Evolutionary conservation across 345 rosid species (phyloP).

Genomic region (Acer campestre): DNA sequence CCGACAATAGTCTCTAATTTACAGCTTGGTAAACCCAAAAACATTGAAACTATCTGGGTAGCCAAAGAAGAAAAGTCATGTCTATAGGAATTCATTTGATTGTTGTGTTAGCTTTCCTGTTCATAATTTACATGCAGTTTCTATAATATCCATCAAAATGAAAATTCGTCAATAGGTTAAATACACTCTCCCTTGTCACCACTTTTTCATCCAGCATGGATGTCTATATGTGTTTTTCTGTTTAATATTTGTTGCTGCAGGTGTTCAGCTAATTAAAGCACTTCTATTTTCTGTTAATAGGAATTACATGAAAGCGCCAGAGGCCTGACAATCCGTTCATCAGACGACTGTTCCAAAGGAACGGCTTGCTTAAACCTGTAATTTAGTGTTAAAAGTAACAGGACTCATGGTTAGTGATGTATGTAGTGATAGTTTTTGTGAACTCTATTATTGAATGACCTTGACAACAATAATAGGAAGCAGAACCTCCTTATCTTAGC

Average conservation of each 20-base stretch:
- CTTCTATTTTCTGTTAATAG: conserved; percentile 12
- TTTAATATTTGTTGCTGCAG: neutral
- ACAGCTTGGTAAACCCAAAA: neutral
- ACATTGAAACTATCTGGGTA: neutral
- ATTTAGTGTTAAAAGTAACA: conserved; percentile 7
- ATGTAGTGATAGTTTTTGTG: neutral
- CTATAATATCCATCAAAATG: neutral
- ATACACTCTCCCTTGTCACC: neutral
- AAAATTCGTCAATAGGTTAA: neutral
- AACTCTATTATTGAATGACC: neutral
- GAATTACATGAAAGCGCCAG: conserved; percentile 15
- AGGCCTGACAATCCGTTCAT: conserved; percentile 20
- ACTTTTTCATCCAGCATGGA: neutral
- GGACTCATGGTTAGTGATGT: conserved; percentile 12
- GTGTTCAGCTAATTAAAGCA: conserved; percentile 5
- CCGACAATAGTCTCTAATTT: neutral
- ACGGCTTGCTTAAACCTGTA: neutral
- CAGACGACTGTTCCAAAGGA: conserved; percentile 12
- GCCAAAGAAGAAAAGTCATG: neutral
- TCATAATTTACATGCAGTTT: neutral
- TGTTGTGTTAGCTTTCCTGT: neutral
- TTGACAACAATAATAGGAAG: neutral
- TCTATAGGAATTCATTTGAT: neutral
- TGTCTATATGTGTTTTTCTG: neutral
- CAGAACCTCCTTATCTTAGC: neutral